A percentile compares a stretch with the other conserved stretches of the same genome.
Conservation (phyloP, 1,139 yeast species). For the Geotrichum europaeum region DNA sequence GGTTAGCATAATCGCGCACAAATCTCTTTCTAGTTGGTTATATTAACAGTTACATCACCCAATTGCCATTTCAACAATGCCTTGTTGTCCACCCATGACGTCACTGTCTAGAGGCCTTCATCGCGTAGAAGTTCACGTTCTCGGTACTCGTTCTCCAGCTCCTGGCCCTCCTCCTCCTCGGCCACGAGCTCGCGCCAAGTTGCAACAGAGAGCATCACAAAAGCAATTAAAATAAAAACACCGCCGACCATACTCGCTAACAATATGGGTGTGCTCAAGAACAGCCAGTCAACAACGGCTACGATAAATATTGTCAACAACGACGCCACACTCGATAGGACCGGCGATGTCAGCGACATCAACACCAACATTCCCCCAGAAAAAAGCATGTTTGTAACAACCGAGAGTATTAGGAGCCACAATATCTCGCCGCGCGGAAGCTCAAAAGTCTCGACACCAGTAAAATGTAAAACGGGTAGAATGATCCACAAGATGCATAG, state of each 20-base stretch:
- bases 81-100: background rate
- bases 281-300: slow-evolving; percentile 68
- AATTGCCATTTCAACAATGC: background rate
- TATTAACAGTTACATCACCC: background rate
- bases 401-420: slow-evolving; percentile 41
- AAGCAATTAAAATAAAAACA: slow-evolving; percentile 50
- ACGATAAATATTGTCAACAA: slow-evolving; percentile 72
- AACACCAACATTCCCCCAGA: slow-evolving; percentile 69
- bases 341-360: slow-evolving; percentile 83
- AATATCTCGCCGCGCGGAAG: slow-evolving; percentile 44
- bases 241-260: slow-evolving; percentile 39
- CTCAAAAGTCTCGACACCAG: slow-evolving; percentile 55
- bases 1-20: background rate
- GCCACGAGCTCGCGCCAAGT: slow-evolving; percentile 67
- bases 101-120: background rate
- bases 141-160: slow-evolving; percentile 6
- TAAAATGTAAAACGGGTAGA: slow-evolving; percentile 46
- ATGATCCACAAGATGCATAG: slow-evolving; percentile 45
- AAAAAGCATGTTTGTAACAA: slow-evolving; percentile 59
- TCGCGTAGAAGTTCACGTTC: background rate
- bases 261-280: slow-evolving; percentile 50
- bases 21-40: background rate
- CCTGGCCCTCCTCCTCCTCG: slow-evolving; percentile 40
- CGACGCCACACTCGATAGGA: slow-evolving; percentile 76
- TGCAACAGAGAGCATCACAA: slow-evolving; percentile 60